Evolutionary conservation across 78 protist species (phyloP).

Genomic region (Dictyostelium discoideum): dicty_2.7 NC_007088.5:3391501-3392000

Average conservation of each 20-base stretch:
- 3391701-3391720: not conserved
- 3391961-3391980: not conserved
- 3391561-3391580: slow-evolving; percentile 65
- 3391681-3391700: not conserved
- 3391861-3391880: not conserved
- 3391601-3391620: not conserved
- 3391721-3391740: not conserved
- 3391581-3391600: not conserved
- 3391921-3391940: too few species aligned
- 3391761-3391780: not conserved
- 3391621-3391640: too few species aligned
- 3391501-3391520: slow-evolving; percentile 29
- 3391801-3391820: too few species aligned
- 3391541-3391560: slow-evolving; percentile 2
- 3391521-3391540: slow-evolving; percentile 58
- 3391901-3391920: too few species aligned
- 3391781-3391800: not conserved
- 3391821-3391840: too few species aligned
- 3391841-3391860: not conserved
- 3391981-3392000: not conserved
- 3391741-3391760: too few species aligned
- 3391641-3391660: too few species aligned
- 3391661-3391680: too few species aligned
- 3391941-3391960: not conserved
- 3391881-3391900: too few species aligned